Base-by-base conservation (phyloP, 2,329 filamentous ascomycete genomes). In the Akanthomyces uredinophilus region DNA sequence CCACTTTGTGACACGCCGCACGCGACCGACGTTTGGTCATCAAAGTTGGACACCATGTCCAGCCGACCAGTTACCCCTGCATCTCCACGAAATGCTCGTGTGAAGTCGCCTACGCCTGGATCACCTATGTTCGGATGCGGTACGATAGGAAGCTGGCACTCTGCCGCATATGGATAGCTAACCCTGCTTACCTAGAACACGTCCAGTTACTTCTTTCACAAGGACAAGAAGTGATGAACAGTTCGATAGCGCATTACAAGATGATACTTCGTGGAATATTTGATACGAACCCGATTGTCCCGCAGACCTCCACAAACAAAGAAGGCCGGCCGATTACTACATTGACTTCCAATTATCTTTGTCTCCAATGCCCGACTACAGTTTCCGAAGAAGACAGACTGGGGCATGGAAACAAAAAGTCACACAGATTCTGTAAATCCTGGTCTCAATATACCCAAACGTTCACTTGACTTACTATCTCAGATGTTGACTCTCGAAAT, bases 401-500 rank as follows among this genome's bases (percentile, higher is more conserved):
- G 55, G 83, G 83, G 69, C 90, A 94, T 73, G 87, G 87, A 14
- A 82, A 80, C 18, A 84, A 87, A 61, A 91, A 89, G 71, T 79
- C 80, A 56, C 90, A 94, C 73, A 82, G 86, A 57, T 92, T 93
- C 68, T 91, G 89, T 92, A 37, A 16, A n/a, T 13, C 13, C 22
- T 5, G 3, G n/a, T 13, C 37, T 4, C 7, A 16, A 22, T 11
- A 41, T 10, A 46, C 27, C 7, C 6, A 22, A 27, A 44, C 44
- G n/a, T 4, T 27, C 37, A 20, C 16, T 27, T 58, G 64, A 70
- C 77, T 64, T 75, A 70, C 68, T 56, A 8, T 58, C 46, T 22
- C 67, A 92, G 90, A 89, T 70, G 88, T 93, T 44, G 91, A 95
- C 70, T 94, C 90, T 27, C 81, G 87, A 63, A 88, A 83, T 67